Conservation (phyloP, 73 alveolate genomes). For the Tetrahymena malaccensis region DNA sequence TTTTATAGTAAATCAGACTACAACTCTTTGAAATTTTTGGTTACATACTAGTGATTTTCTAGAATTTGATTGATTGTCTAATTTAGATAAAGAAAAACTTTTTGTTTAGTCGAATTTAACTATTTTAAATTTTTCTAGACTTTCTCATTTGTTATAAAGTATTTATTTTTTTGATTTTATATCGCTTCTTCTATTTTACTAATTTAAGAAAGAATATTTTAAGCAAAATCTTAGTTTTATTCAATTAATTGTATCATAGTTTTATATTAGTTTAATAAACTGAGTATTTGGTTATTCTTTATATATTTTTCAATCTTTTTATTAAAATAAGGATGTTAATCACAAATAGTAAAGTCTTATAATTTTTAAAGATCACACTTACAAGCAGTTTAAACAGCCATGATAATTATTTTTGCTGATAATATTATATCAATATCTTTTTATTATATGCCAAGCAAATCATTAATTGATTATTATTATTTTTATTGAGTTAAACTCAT, state of each 20-base stretch:
- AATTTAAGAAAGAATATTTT: background rate
- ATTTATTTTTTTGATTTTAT: too few relatives aligned
- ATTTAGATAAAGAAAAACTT: background rate
- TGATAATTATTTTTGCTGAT: too few relatives aligned
- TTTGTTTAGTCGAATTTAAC: background rate
- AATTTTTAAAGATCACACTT: background rate
- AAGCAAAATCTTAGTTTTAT: background rate
- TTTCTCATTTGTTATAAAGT: background rate
- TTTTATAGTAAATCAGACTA: background rate
- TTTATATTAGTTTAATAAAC: too few relatives aligned
- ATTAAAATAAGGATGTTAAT: background rate
- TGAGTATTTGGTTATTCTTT: too few relatives aligned
- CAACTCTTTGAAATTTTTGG: background rate
- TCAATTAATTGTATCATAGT: background rate
- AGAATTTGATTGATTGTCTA: background rate
- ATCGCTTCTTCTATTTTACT: background rate
- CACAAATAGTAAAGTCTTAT: background rate
- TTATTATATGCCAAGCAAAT: background rate
- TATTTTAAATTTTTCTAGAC: background rate
- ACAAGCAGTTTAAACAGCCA: background rate
- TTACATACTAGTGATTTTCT: background rate
- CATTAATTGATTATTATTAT: background rate
- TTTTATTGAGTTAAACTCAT: background rate
- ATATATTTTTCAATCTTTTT: background rate
- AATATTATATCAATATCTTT: background rate